Percentiles rank a stretch among this genome's conserved stretches.
These are phyloP conservation scores for Buddleja alternifolia DNA, from an alignment of 257 asterid species.

Conservation along the genomic window DNA sequence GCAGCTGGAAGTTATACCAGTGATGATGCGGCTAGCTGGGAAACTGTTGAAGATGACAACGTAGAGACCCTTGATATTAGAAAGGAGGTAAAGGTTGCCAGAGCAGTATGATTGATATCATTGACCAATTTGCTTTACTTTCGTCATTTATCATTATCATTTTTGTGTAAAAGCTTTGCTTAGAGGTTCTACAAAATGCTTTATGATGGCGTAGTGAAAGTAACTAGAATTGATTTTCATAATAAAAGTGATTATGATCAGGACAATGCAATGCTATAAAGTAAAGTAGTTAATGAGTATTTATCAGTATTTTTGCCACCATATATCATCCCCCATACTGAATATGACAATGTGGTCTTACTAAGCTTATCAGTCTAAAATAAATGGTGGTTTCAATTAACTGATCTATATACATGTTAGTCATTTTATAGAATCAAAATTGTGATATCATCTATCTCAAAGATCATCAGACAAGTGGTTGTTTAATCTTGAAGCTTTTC, in stretches of 20 bases:
- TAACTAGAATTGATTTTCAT: neutral
- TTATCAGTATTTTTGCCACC: conserved; percentile 3
- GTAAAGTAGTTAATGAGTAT: neutral
- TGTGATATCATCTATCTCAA: neutral
- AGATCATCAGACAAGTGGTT: neutral
- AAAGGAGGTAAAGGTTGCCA: conserved; percentile 57
- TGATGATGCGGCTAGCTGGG: conserved; percentile 98
- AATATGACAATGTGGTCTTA: neutral
- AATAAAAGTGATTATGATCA: neutral
- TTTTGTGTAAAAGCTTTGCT: conserved; percentile 7
- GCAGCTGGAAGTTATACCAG: conserved; percentile 83
- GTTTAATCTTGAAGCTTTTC: conserved; percentile 10
- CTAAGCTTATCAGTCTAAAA: neutral
- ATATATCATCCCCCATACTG: neutral
- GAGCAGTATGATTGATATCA: conserved; percentile 19
- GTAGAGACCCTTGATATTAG: conserved; percentile 51
- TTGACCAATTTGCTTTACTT: conserved; percentile 6
- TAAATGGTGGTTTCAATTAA: neutral
- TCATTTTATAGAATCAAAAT: conserved; percentile 6
- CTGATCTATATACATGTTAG: conserved; percentile 4
- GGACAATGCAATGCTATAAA: neutral
- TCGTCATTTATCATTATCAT: conserved; percentile 10
- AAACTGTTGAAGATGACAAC: conserved; percentile 90
- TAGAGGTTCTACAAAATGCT: conserved; percentile 2
- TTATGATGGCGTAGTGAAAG: neutral